These are phyloP conservation scores for Coemansia sp. DNA, from an alignment of 371 early-diverging fungal species.

Conservation along the genomic window DNA sequence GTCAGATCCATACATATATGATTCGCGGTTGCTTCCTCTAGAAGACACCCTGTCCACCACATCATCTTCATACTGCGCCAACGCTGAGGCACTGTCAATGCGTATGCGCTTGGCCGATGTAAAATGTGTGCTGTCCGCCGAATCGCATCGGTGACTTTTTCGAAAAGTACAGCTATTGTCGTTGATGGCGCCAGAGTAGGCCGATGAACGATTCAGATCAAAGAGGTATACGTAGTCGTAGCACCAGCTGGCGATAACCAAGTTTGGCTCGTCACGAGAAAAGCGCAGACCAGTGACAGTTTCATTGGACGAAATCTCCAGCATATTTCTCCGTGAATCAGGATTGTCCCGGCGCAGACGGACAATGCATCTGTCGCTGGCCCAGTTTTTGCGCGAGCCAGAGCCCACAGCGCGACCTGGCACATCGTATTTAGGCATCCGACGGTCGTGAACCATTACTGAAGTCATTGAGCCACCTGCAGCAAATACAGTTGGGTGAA, in stretches of 20 bases:
- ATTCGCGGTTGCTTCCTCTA: not conserved
- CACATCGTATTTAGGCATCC: constrained; percentile 50
- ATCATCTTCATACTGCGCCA: not conserved
- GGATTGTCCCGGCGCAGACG: constrained; percentile 16
- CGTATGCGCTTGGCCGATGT: constrained; percentile 24
- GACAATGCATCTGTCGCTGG: constrained; percentile 29
- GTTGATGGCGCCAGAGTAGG: constrained; percentile 14
- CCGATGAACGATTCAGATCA: constrained; percentile 55
- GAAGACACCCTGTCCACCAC: not conserved
- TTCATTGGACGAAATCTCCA: constrained; percentile 22
- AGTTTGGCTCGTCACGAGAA: constrained; percentile 31
- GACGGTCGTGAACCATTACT: constrained; percentile 64
- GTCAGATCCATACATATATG: not conserved
- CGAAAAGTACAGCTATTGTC: not conserved
- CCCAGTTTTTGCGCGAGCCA: constrained; percentile 6
- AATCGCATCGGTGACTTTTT: not conserved
- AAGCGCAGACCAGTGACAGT: constrained; percentile 51
- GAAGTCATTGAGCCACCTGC: constrained; percentile 61
- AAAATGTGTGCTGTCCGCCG: not conserved
- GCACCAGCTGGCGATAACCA: constrained; percentile 67
- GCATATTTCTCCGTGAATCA: not conserved
- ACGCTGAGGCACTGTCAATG: not conserved
- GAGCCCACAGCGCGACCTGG: not conserved
- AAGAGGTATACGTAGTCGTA: constrained; percentile 61
- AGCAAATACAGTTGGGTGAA: constrained; percentile 61